Conservation (phyloP, 2,329 filamentous ascomycete species). For the Fusarium torulosum region DNA sequence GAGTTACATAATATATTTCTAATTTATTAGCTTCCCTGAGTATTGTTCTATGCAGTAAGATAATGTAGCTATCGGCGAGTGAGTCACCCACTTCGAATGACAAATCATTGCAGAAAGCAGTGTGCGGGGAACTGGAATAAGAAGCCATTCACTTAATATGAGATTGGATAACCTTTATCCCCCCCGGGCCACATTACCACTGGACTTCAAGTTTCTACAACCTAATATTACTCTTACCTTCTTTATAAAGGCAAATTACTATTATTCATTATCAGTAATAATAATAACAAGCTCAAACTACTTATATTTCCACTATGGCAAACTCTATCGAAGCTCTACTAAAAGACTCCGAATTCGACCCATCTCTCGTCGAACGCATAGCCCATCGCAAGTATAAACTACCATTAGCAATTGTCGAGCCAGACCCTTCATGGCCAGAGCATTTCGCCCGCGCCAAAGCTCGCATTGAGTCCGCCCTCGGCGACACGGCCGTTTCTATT, state of each 20-base stretch:
- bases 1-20: too few relatives aligned
- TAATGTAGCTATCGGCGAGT: not conserved
- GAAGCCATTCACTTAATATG: too few relatives aligned
- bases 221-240: not conserved
- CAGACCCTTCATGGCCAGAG: conserved; percentile 55
- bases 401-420: conserved; percentile 52
- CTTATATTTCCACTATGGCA: conserved; percentile 26
- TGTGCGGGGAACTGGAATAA: not conserved
- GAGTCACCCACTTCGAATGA: not conserved
- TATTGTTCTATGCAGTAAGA: too few relatives aligned
- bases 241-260: not conserved
- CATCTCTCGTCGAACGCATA: conserved; percentile 43
- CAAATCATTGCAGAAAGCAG: not conserved
- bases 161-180: too few relatives aligned
- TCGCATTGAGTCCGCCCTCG: conserved; percentile 54
- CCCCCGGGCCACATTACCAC: too few relatives aligned
- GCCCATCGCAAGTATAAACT: conserved; percentile 42
- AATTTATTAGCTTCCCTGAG: too few relatives aligned
- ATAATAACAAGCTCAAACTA: not conserved
- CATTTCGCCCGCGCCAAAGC: conserved; percentile 50
- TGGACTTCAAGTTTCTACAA: not conserved
- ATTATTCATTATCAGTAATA: not conserved
- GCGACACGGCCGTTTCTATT: conserved; percentile 54
- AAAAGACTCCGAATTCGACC: conserved; percentile 45
- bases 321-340: conserved; percentile 46